A percentile compares a stretch with the other conserved stretches of the same genome.
These are phyloP conservation scores for Candida nanaspora DNA, from an alignment of 805 yeast genomes.

Conservation along the genomic window DNA sequence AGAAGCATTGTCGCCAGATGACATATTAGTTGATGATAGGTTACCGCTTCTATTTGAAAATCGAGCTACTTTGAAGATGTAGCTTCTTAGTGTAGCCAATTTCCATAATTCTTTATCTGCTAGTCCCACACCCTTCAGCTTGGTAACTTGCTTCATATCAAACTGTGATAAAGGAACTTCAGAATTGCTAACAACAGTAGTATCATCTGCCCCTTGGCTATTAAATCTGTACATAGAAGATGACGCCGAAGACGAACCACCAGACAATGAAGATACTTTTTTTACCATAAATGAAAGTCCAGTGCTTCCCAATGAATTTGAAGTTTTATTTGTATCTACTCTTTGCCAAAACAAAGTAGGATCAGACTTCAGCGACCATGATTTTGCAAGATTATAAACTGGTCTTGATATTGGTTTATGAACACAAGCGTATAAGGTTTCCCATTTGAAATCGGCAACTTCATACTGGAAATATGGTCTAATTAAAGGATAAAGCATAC, in stretches of 20 bases:
- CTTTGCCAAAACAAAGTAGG: slow-evolving; percentile 79
- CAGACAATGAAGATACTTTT: slow-evolving; percentile 9
- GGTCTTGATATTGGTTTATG: slow-evolving; percentile 61
- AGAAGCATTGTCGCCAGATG: slow-evolving; percentile 4
- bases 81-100: slow-evolving; percentile 60
- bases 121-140: slow-evolving; percentile 67
- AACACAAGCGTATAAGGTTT: slow-evolving; percentile 57
- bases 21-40: neutral
- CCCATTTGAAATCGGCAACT: slow-evolving; percentile 59
- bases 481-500: slow-evolving; percentile 76
- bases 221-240: slow-evolving; percentile 12
- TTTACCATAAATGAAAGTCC: slow-evolving; percentile 26
- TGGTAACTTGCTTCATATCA: slow-evolving; percentile 68
- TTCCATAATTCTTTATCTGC: slow-evolving; percentile 77
- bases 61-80: slow-evolving; percentile 53
- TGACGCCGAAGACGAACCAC: slow-evolving; percentile 1
- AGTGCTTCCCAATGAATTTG: slow-evolving; percentile 40
- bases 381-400: slow-evolving; percentile 53
- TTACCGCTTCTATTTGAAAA: slow-evolving; percentile 24
- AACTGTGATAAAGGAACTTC: slow-evolving; percentile 53
- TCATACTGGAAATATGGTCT: slow-evolving; percentile 75
- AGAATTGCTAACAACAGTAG: slow-evolving; percentile 30
- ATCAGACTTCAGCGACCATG: slow-evolving; percentile 65
- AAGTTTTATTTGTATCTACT: slow-evolving; percentile 21
- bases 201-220: slow-evolving; percentile 17